Conservation (phyloP, 306 rosid species). For the Hippophae tibetana region DNA sequence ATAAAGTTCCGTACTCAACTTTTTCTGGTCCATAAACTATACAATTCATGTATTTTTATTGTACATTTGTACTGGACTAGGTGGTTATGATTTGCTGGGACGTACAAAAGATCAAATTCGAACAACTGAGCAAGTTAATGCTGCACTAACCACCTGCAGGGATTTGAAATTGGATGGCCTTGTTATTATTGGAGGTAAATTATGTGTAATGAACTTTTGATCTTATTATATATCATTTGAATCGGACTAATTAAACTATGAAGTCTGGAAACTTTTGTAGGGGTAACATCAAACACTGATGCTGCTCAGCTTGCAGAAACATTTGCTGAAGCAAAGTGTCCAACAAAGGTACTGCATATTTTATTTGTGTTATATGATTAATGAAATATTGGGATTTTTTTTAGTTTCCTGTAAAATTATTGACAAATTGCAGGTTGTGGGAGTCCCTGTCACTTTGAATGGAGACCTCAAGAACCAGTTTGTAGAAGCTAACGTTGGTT, state of each 20-base stretch:
- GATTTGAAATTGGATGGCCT: conserved; percentile 83
- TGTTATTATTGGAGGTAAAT: conserved; percentile 89
- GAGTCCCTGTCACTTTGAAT: conserved; percentile 94
- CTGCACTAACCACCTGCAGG: conserved; percentile 73
- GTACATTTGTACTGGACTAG: conserved; percentile 26
- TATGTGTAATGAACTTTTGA: neutral
- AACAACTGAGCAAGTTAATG: conserved; percentile 89
- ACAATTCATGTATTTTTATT: conserved; percentile 9
- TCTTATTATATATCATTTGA: neutral
- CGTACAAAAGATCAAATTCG: conserved; percentile 91
- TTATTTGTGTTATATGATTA: neutral
- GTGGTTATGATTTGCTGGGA: conserved; percentile 98
- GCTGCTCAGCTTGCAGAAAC: conserved; percentile 99
- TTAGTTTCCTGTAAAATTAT: neutral
- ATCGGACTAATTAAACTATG: neutral
- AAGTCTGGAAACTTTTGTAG: conserved; percentile 29
- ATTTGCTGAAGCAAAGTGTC: conserved; percentile 79
- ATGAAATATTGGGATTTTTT: no score
- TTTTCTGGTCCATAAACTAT: conserved; percentile 1
- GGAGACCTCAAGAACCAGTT: conserved; percentile 98
- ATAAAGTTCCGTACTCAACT: conserved; percentile 6
- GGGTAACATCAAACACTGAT: conserved; percentile 94
- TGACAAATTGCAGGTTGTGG: conserved; percentile 59
- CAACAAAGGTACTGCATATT: conserved; percentile 55
- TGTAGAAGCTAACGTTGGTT: conserved; percentile 92